Base-by-base conservation (phyloP, 129 eudicot species). In the Chrysanthemum makinoi region DNA sequence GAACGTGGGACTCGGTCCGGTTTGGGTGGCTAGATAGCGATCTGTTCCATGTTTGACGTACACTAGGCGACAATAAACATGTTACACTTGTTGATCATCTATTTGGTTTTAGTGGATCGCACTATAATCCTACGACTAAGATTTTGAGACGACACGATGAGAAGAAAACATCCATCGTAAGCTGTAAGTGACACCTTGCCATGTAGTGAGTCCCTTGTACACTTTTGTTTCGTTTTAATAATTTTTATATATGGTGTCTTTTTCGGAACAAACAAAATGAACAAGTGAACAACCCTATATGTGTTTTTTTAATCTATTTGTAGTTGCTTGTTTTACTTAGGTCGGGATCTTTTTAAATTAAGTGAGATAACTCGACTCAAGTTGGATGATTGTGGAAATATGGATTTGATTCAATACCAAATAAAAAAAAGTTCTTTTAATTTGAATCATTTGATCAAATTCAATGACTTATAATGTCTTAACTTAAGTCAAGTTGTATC, bases 1-100 rank as follows among this genome's bases (percentile, higher is more conserved):
- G 52, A 70, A 77, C 81, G 70, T 70, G 72, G 65, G 81, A 77
- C 81, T 70, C 77, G 72, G 81, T 77, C 81, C 81, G 51, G 35
- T 63, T 71, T 77, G 81, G 77, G 43, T 77, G 81, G 72, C 76
- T 62, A 50, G 81, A 77, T 69, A 77, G 76, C 81, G 77, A 77
- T 10, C 66, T 56, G 67, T 65, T 54, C 72, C 46, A 71, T 76
- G 77, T 77, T 26, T 44, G 76, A 77, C 51, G 67, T 77, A 52
- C 63, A 22, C 64, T 68, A 66, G 17, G 13, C 62, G 79, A 75
- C 74, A 51, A 59, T 20, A 53, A 13, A 22, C 24, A 58, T 68
- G 49, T 59, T 62, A n/a, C 1, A 73, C 57, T 55, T 76, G 80
- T 63, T 61, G 16, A 43, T 30, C 72, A 77, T 77, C 77, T 20